Percentiles rank a stretch among this genome's conserved stretches.
phyloP scores from a whole-genome alignment of 768 basidiomycete species.

The Paxillus rubicundulus region DNA sequence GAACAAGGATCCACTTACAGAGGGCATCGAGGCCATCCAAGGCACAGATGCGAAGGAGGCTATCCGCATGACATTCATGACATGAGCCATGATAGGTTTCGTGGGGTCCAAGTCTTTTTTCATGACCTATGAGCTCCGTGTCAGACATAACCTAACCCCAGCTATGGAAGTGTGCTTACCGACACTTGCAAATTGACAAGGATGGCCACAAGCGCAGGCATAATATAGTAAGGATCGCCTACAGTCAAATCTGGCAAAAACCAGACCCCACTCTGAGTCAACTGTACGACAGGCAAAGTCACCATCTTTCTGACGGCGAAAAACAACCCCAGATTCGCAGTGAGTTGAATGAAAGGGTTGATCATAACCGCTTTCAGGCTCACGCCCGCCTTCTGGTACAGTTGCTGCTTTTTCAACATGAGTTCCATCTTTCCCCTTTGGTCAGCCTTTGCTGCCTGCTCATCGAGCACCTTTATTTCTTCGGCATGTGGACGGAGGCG shows the following conservation, averaged over 20 bases:
- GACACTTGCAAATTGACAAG: slow-evolving; percentile 68
- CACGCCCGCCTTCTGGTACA: slow-evolving; percentile 67
- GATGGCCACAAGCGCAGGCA: slow-evolving; percentile 60
- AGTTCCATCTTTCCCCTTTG: slow-evolving; percentile 40
- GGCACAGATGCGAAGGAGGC: slow-evolving; percentile 51
- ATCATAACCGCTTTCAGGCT: slow-evolving; percentile 54
- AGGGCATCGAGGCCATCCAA: slow-evolving; percentile 58
- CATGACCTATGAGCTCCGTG: slow-evolving; percentile 33
- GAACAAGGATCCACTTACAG: slow-evolving; percentile 44
- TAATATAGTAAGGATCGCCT: slow-evolving; percentile 70
- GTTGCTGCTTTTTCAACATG: slow-evolving; percentile 43
- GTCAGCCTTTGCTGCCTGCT: slow-evolving; percentile 39
- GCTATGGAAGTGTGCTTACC: slow-evolving; percentile 40
- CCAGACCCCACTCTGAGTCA: slow-evolving; percentile 71
- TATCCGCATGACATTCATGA: slow-evolving; percentile 65
- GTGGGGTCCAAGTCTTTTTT: slow-evolving; percentile 54
- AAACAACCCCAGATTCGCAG: slow-evolving; percentile 80
- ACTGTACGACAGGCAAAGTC: slow-evolving; percentile 65
- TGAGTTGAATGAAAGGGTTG: slow-evolving; percentile 64
- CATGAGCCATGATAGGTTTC: slow-evolving; percentile 57
- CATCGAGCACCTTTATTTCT: slow-evolving; percentile 53
- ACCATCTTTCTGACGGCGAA: slow-evolving; percentile 75
- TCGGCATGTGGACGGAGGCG: slow-evolving; percentile 35
- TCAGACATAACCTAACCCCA: neutral
- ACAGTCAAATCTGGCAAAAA: slow-evolving; percentile 77